Conservation (phyloP, 495 filamentous ascomycete genomes). For the Peziza echinospora region DNA sequence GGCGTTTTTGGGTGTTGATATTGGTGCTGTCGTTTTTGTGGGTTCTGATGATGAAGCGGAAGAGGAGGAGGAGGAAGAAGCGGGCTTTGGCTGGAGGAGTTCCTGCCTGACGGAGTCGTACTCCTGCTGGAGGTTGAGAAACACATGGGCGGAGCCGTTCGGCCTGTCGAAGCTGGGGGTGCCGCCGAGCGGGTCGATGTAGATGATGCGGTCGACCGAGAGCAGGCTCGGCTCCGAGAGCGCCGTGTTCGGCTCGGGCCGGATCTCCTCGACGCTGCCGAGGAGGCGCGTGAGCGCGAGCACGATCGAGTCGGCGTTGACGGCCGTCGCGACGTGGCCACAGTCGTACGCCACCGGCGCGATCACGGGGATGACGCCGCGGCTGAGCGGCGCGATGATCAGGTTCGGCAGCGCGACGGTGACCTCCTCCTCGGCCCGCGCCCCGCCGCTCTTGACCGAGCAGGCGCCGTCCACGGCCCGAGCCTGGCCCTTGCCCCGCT, state of each 20-base stretch:
- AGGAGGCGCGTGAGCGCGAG: constrained; percentile 53
- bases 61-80: too few species aligned
- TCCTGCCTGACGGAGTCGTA: constrained; percentile 43
- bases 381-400: constrained; percentile 44
- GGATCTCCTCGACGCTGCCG: constrained; percentile 29
- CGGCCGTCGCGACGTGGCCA: constrained; percentile 31
- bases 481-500: constrained; percentile 39
- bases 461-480: constrained; percentile 47
- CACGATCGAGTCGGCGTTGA: constrained; percentile 44
- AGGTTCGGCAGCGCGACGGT: constrained; percentile 32
- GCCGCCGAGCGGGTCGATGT: constrained; percentile 74
- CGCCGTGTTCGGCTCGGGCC: constrained; percentile 5
- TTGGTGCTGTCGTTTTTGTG: too few species aligned
- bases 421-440: constrained; percentile 9
- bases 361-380: constrained; percentile 61
- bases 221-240: constrained; percentile 2
- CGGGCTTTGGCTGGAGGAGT: constrained; percentile 24
- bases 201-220: constrained; percentile 60
- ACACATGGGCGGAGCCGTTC: constrained; percentile 52
- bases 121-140: constrained; percentile 90
- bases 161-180: constrained; percentile 49
- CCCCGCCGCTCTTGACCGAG: constrained; percentile 15
- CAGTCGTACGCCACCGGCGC: constrained; percentile 45
- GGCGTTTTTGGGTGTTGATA: background rate
- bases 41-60: too few species aligned